Evolutionary conservation across 345 rosid species (phyloP).

Genomic region (Populus tremula): DNA sequence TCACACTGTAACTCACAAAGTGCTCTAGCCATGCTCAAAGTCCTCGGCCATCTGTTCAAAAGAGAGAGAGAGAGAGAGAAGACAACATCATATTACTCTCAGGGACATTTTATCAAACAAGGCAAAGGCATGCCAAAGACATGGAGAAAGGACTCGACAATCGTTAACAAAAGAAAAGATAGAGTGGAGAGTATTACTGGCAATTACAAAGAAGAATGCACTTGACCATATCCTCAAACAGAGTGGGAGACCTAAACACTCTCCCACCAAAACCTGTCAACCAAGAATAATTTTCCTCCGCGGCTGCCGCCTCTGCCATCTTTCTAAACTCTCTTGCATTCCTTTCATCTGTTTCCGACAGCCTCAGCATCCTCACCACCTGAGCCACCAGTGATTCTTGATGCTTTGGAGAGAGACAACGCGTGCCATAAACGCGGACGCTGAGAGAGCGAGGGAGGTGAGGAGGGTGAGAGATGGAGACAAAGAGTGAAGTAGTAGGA

Average conservation of each 20-base stretch:
- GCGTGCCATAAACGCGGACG: constrained; percentile 25
- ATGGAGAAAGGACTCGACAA: background rate
- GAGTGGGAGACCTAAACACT: constrained; percentile 54
- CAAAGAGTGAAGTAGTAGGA: constrained; percentile 9
- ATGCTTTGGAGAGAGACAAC: constrained; percentile 27
- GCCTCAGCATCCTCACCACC: constrained; percentile 48
- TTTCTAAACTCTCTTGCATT: constrained; percentile 30
- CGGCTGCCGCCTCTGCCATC: constrained; percentile 9
- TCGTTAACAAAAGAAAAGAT: background rate
- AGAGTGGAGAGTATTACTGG: constrained; percentile 25
- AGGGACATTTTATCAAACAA: constrained; percentile 17
- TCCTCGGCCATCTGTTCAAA: constrained; percentile 44
- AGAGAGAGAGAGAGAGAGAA: background rate
- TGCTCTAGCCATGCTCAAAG: constrained; percentile 49
- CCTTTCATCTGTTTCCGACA: constrained; percentile 37
- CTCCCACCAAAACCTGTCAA: constrained; percentile 42
- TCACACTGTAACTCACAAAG: constrained; percentile 53
- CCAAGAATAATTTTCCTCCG: background rate
- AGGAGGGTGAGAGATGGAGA: constrained; percentile 34
- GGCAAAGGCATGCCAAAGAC: background rate
- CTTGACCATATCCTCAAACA: constrained; percentile 61
- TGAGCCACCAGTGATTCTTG: constrained; percentile 30
- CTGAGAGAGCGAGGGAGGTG: constrained; percentile 23
- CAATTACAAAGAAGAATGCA: constrained; percentile 56
- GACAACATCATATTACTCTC: background rate